These are phyloP conservation scores for Uronychia binucleata DNA, from an alignment of 73 alveolate species.

Conservation along the genomic window DNA sequence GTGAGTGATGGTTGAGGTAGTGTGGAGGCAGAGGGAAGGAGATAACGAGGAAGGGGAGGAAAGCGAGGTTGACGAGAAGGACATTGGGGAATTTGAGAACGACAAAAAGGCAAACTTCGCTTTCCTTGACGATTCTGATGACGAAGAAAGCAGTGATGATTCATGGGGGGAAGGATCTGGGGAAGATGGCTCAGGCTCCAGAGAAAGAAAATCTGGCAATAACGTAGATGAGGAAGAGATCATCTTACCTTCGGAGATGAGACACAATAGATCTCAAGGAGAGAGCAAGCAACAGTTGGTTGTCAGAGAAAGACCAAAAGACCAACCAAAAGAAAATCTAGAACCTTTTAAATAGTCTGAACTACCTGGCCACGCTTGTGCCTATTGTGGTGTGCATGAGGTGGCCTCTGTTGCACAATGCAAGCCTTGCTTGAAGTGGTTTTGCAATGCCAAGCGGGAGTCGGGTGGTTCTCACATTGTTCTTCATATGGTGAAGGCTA, in stretches of 20 bases:
- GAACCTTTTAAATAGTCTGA: slow-evolving; percentile 43
- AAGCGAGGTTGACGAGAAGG: slow-evolving; percentile 45
- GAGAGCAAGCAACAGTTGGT: not conserved
- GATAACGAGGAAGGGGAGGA: slow-evolving; percentile 37
- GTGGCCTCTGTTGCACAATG: slow-evolving; percentile 83
- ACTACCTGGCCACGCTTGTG: slow-evolving; percentile 67
- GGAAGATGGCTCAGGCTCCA: not conserved
- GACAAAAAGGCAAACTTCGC: not conserved
- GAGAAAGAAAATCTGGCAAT: not conserved
- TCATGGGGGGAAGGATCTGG: not conserved
- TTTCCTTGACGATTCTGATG: not conserved
- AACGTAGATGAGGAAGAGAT: not conserved
- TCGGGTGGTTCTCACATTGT: slow-evolving; percentile 84
- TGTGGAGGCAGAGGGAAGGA: not conserved
- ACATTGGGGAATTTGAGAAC: not conserved
- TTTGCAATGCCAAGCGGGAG: slow-evolving; percentile 88
- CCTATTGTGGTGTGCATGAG: slow-evolving; percentile 87
- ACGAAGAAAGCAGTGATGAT: not conserved
- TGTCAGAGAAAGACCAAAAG: not conserved
- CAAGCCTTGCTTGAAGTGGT: slow-evolving; percentile 86
- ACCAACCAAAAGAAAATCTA: not conserved
- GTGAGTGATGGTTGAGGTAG: not conserved
- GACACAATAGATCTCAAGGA: too few species aligned
- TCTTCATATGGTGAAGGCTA: slow-evolving; percentile 87
- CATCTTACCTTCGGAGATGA: not conserved